Conservation (phyloP, 257 asterid species). For the Solanum stenotomum region DNA sequence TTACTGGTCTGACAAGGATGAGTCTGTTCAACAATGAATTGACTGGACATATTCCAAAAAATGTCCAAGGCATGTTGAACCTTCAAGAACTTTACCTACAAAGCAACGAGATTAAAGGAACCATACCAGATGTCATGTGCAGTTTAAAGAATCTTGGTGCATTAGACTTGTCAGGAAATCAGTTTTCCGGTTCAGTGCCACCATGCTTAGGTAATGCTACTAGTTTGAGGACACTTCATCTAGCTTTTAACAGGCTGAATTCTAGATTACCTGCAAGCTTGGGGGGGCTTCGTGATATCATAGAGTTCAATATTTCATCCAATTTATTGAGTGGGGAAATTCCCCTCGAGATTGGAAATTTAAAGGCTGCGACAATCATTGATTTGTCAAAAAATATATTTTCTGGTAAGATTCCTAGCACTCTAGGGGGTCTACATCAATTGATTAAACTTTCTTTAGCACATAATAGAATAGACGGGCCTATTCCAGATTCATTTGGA, state of each 20-base stretch:
- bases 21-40: too few species aligned
- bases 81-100: neutral
- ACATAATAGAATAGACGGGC: neutral
- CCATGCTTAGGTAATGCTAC: neutral
- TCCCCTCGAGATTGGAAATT: neutral
- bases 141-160: neutral
- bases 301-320: neutral
- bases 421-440: neutral
- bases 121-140: neutral
- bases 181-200: neutral
- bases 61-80: neutral
- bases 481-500: neutral
- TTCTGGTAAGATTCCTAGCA: neutral
- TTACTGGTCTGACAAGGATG: neutral
- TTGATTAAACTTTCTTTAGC: neutral
- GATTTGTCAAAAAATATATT: neutral
- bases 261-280: neutral
- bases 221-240: neutral
- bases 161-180: neutral
- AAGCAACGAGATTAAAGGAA: neutral
- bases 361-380: neutral
- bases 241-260: neutral
- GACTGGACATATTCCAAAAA: too few species aligned
- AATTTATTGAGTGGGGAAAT: neutral
- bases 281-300: neutral